Base-by-base conservation (phyloP, 495 filamentous ascomycete genomes). In the Opeltia flavorubescens region DNA sequence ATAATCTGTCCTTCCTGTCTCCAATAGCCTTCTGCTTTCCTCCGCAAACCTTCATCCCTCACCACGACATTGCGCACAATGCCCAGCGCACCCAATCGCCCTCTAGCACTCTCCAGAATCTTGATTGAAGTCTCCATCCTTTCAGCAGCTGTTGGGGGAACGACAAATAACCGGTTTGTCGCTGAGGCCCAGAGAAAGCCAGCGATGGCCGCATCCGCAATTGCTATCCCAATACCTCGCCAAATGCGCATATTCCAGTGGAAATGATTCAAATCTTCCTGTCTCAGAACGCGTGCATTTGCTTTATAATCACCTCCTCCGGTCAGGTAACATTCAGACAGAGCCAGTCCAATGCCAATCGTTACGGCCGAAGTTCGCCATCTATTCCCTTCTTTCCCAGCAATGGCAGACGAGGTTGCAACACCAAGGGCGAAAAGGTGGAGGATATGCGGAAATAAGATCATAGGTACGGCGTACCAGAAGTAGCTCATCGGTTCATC, bases 291-390 rank as follows among this genome's bases (percentile, higher is more conserved):
- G 17, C 67, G 64, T 39, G 70, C 61, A 59, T 86, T 86, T 27
- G 48, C 50, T 48, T 67, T 65, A 59, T 76, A 59, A 59, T 86
- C 77, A 57, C 84, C 86, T 6, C 71, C 67, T 25, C 57, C 59
- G 21, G 76, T 57, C 8, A 76, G 50, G 54, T 75, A 94, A 12
- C 81, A 18, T 52, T 98, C 89, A 2, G 72, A 49, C 0, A 68
- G 62, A 1, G 76, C 75, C n/a, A 86, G 52, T 0, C 62, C 65
- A n/a, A 78, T 53, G 3, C 73, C 76, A 0, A 74, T 71, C 0
- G 89, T 56, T 1, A 81, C 80, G 35, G 83, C 84, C 20, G 72
- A 66, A 17, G 62, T 75, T 17, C 91, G 76, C 84, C 87, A 95
- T 29, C 67, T 59, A 9, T 64, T 62, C 0, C 72, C 81, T 45